A percentile compares a stretch with the other conserved stretches of the same genome.
Evolutionary conservation across 176 grass and related monocot species (phyloP).

Genomic region (Oryza rufipogon): DNA sequence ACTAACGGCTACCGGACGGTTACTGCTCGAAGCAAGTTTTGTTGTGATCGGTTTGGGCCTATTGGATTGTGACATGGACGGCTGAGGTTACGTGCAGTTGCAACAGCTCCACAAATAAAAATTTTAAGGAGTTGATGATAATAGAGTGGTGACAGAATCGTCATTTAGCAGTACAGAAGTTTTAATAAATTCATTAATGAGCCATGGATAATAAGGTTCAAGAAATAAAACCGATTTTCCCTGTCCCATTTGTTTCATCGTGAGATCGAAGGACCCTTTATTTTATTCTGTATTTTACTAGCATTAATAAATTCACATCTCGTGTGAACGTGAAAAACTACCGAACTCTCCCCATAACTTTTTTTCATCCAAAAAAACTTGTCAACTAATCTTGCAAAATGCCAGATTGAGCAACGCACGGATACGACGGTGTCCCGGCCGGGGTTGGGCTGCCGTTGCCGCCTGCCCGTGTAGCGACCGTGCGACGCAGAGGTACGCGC

Average conservation of each 20-base stretch:
- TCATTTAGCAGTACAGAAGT: not conserved
- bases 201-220: not conserved
- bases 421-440: not conserved
- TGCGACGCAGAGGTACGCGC: not conserved
- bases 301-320: not conserved
- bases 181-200: not conserved
- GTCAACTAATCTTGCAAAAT: too few species aligned
- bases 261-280: not conserved
- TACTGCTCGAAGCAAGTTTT: too few species aligned
- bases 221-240: not conserved
- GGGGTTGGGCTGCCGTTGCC: not conserved
- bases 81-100: too few species aligned
- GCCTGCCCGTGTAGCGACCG: conserved; percentile 33
- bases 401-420: not conserved
- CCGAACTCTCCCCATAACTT: too few species aligned
- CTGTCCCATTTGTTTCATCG: not conserved
- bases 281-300: not conserved
- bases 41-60: too few species aligned
- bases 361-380: too few species aligned
- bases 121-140: too few species aligned
- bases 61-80: too few species aligned
- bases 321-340: not conserved
- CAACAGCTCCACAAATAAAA: too few species aligned
- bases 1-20: too few species aligned
- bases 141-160: too few species aligned